Evolutionary conservation across 306 rosid species (phyloP), one percentile per base, ranked within the genome.

Genomic region (Glycine soja): DNA sequence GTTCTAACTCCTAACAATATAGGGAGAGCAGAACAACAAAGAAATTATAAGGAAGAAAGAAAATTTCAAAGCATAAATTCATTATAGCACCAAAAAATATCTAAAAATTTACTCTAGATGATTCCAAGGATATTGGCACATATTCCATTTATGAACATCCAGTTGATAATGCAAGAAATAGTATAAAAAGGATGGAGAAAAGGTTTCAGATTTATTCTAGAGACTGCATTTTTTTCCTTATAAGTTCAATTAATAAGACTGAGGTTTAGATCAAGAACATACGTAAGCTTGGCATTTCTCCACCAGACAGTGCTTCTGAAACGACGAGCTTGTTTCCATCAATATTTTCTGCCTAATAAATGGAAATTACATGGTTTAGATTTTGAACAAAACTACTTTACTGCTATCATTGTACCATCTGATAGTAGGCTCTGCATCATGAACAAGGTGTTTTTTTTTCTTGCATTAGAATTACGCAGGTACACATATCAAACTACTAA

Each of bases 301-400:
- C 99, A 93, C 99, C 99, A 96, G 13, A 92, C 97, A 3, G 93
- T 84, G 84, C 84, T 92, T 88, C 97, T 86, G 87, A 92, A 96
- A 45, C 98, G 97, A 12, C 98, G 99, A 85, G 99, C 93, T 86
- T 96, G 98, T 90, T 96, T 96, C 81, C 95, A n/a, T n/a, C n/a
- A n/a, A n/a, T n/a, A n/a, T n/a, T n/a, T n/a, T n/a, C n/a, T n/a
- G n/a, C n/a, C n/a, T n/a, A n/a, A n/a, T n/a, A n/a, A n/a, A n/a
- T n/a, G n/a, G n/a, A n/a, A n/a, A n/a, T n/a, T n/a, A n/a, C n/a
- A n/a, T n/a, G n/a, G 99, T 90, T 89, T 91, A 30, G 99, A 95
- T 90, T 95, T 95, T 7, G 97, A 83, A 11, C 97, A 93, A 19
- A 95, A 89, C 65, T 95, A 97, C 86, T 95, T 95, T 70, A 95